Percentiles rank a stretch among this genome's conserved stretches.
phyloP scores from a whole-genome alignment of 1,284 basidiomycete genomes.

The Leucoagaricus sp. region DNA sequence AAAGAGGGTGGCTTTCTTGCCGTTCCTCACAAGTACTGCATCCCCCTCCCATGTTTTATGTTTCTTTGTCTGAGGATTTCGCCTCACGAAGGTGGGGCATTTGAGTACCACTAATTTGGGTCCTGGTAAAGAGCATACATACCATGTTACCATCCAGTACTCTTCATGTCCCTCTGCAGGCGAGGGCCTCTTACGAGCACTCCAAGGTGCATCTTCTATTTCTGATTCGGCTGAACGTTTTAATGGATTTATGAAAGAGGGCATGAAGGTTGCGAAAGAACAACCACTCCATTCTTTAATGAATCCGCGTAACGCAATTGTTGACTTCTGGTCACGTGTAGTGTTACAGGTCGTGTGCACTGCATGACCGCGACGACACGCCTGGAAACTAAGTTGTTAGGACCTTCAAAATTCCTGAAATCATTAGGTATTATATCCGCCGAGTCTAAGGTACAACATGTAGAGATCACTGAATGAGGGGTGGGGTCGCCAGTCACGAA shows the following conservation, averaged over 20 bases:
- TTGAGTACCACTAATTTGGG: constrained; percentile 55
- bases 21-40: constrained; percentile 60
- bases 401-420: too few species aligned
- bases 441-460: too few species aligned
- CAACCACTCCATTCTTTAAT: neutral
- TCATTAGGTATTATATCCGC: too few species aligned
- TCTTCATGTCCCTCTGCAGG: constrained; percentile 15
- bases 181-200: constrained; percentile 30
- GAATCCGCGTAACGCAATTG: constrained; percentile 7
- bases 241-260: constrained; percentile 27
- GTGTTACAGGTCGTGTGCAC: constrained; percentile 11
- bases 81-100: constrained; percentile 42
- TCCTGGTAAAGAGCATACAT: constrained; percentile 32
- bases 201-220: constrained; percentile 15
- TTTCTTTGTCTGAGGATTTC: constrained; percentile 80
- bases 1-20: constrained; percentile 51
- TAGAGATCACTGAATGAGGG: too few species aligned
- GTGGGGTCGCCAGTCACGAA: too few species aligned
- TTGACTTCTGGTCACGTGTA: neutral
- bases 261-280: constrained; percentile 27
- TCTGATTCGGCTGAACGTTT: constrained; percentile 8
- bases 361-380: constrained; percentile 18
- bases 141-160: constrained; percentile 16
- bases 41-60: constrained; percentile 94
- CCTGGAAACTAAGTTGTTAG: too few species aligned